Conservation (phyloP, 75 land plant species). For the Chamaecyparis obtusa region DNA sequence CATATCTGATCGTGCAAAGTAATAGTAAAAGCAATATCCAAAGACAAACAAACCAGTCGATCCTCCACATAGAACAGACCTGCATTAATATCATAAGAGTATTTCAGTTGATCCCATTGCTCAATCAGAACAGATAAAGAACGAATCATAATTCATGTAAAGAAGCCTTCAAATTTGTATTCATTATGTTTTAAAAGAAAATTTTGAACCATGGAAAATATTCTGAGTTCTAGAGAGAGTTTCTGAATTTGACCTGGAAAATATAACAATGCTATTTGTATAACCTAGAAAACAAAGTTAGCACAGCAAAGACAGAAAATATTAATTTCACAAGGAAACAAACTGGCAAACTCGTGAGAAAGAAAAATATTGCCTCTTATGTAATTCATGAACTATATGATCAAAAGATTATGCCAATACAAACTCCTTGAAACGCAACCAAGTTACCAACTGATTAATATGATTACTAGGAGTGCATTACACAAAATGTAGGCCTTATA, state of each 20-base stretch:
- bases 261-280: slow-evolving; percentile 3
- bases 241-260: background rate
- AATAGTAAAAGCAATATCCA: slow-evolving; percentile 79
- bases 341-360: background rate
- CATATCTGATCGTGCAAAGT: slow-evolving; percentile 75
- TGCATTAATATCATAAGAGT: slow-evolving; percentile 23
- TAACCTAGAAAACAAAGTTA: background rate
- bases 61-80: slow-evolving; percentile 85
- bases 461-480: background rate
- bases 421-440: background rate
- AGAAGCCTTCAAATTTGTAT: background rate
- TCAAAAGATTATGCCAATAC: background rate
- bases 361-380: background rate
- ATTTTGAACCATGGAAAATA: background rate
- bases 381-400: background rate
- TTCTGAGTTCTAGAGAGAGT: too few relatives aligned
- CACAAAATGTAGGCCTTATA: background rate
- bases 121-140: background rate
- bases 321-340: background rate
- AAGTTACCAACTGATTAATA: background rate
- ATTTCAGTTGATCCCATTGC: slow-evolving; percentile 8
- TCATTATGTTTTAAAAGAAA: too few relatives aligned
- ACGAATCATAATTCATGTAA: background rate
- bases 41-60: slow-evolving; percentile 76
- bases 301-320: background rate